Percentiles rank a stretch among this genome's conserved stretches.
Evolutionary conservation across 352 stramenopile species (phyloP).

Genomic region (Globisporangium takayamanum): DNA sequence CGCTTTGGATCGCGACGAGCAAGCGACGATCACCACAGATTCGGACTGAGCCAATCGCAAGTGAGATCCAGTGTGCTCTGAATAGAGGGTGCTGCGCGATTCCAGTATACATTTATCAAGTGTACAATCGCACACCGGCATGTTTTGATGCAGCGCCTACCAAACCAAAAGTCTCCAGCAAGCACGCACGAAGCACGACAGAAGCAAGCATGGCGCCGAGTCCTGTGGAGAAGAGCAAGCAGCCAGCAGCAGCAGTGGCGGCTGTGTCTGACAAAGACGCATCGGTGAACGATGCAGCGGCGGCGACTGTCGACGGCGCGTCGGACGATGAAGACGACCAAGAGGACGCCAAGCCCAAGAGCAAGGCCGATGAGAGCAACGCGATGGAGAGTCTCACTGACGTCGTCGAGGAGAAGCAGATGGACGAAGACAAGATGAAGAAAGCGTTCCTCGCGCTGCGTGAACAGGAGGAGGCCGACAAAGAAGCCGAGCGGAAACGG

Average conservation of each 20-base stretch:
- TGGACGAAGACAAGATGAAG: conserved; percentile 89
- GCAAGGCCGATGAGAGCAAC: conserved; percentile 74
- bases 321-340: conserved; percentile 58
- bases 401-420: conserved; percentile 80
- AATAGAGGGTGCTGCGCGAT: background rate
- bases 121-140: background rate
- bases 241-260: background rate
- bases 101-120: background rate
- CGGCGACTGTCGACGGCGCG: conserved; percentile 18
- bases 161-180: no score
- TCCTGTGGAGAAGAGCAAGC: conserved; percentile 27
- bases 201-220: conserved; percentile 29
- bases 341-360: conserved; percentile 49
- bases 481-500: conserved; percentile 67
- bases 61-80: background rate
- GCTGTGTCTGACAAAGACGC: conserved; percentile 2
- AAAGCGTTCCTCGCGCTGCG: conserved; percentile 63
- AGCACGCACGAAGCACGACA: background rate
- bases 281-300: conserved; percentile 9
- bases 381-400: conserved; percentile 84
- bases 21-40: conserved; percentile 16
- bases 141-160: no score
- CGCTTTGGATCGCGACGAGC: background rate
- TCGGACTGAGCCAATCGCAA: conserved; percentile 8
- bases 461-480: conserved; percentile 81